These are phyloP conservation scores for Phialophora expanda DNA, from an alignment of 2,329 filamentous ascomycete species.

Conservation along the genomic window DNA sequence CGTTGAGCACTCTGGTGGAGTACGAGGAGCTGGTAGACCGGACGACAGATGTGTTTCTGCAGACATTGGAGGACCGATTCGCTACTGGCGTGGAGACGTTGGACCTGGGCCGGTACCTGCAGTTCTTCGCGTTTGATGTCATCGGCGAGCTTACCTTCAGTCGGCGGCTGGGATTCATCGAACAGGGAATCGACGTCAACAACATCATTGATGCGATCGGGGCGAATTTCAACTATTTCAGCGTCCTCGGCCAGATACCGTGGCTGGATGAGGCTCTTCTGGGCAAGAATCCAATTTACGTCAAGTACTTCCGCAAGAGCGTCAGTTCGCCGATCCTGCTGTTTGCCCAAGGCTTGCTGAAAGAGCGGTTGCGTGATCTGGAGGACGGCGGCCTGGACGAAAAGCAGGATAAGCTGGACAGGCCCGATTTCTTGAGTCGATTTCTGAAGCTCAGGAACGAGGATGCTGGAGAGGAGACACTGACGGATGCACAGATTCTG, in stretches of 20 bases:
- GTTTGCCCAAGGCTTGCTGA: constrained; percentile 33
- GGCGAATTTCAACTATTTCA: constrained; percentile 42
- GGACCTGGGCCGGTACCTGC: constrained; percentile 45
- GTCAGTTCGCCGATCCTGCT: constrained; percentile 35
- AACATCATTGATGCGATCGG: constrained; percentile 43
- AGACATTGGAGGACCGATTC: constrained; percentile 40
- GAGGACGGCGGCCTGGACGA: constrained; percentile 23
- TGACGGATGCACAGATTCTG: constrained; percentile 35
- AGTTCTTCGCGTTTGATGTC: constrained; percentile 48
- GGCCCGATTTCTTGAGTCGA: constrained; percentile 39
- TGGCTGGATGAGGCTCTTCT: constrained; percentile 45
- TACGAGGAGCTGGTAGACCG: constrained; percentile 49
- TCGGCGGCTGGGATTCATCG: constrained; percentile 45
- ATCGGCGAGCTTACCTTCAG: constrained; percentile 47
- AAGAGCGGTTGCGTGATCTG: constrained; percentile 31
- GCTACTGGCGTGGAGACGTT: constrained; percentile 10
- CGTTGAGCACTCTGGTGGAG: constrained; percentile 50
- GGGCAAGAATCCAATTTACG: constrained; percentile 44
- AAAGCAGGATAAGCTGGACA: constrained; percentile 22
- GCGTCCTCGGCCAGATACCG: constrained; percentile 44
- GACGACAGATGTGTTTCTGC: constrained; percentile 42
- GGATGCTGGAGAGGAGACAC: constrained; percentile 22
- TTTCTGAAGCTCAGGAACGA: constrained; percentile 38
- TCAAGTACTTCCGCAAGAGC: constrained; percentile 36
- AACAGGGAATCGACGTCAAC: constrained; percentile 44